Base-by-base conservation (phyloP, 2,329 filamentous ascomycete genomes). In the Fusarium protoensiforme region DNA sequence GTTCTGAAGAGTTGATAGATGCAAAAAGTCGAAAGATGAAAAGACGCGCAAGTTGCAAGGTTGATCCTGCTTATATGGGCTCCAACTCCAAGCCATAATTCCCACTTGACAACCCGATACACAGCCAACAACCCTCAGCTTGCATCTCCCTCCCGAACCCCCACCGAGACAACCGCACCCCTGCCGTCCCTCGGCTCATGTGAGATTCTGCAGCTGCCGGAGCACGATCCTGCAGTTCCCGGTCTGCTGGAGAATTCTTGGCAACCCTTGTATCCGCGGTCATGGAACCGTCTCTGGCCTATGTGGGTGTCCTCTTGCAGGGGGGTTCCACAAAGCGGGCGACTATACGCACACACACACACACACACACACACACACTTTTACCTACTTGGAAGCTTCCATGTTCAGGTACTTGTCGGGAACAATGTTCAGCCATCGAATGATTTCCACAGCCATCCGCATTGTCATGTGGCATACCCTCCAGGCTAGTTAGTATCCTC, bases 161-260 rank as follows among this genome's bases (percentile, higher is more conserved):
- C 66, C 56, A 53, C 64, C 24, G 46, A 53, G 46, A 53, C 53
- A 27, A 27, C 35, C n/a, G 22, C n/a, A 29, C 53, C 61, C 61
- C 51, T 36, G 39, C 39, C 24, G n/a, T 18, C 18, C 46, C 20
- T 74, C 60, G 57, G 60, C 64, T 72, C 59, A 60, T 75, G 60
- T 64, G 46, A 67, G 65, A 67, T 67, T 61, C 60, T 53, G 60
- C 62, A 74, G 56, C 54, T 74, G 72, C 69, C 62, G 69, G 62
- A 73, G 57, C 59, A 29, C 68, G 72, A 74, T 74, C 65, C 62
- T 70, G 72, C 72, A 75, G 65, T 33, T 74, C 65, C 62, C 65
- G 72, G 20, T 46, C 57, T 71, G 67, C n/a, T 74, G 62, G 2
- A 61, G 39, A 70, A 27, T 36, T 11, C 31, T 74, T 73, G 68